These are phyloP conservation scores for Pseudoperonospora humuli DNA, from an alignment of 352 stramenopile species.

Conservation along the genomic window DNA sequence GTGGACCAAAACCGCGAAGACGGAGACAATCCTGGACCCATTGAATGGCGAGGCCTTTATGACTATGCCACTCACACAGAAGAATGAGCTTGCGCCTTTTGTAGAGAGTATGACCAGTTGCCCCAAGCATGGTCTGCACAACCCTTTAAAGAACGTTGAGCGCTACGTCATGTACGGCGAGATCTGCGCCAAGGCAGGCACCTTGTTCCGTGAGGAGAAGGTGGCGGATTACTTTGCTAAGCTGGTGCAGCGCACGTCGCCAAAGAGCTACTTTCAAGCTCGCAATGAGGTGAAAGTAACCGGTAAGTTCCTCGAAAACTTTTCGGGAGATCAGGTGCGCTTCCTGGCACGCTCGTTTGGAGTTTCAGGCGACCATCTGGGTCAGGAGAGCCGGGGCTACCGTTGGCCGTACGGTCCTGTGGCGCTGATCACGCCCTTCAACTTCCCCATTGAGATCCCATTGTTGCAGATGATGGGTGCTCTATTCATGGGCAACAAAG, in stretches of 20 bases:
- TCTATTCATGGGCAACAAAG: slow-evolving; percentile 99
- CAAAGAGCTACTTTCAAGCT: slow-evolving; percentile 96
- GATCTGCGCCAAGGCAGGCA: slow-evolving; percentile 74
- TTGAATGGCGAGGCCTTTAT: slow-evolving; percentile 93
- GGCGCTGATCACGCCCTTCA: slow-evolving; percentile 96
- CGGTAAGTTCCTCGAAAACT: slow-evolving; percentile 97
- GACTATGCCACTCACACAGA: slow-evolving; percentile 89
- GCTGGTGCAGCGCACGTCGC: slow-evolving; percentile 94
- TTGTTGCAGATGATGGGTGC: slow-evolving; percentile 98
- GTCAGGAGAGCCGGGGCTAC: slow-evolving; percentile 92
- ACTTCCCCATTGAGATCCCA: slow-evolving; percentile 98
- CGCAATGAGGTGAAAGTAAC: slow-evolving; percentile 89
- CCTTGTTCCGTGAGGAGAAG: slow-evolving; percentile 78
- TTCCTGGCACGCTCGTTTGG: slow-evolving; percentile 94
- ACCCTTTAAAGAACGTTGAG: slow-evolving; percentile 96
- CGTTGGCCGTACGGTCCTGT: slow-evolving; percentile 95
- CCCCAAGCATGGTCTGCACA: slow-evolving; percentile 97
- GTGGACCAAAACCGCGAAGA: slow-evolving; percentile 71
- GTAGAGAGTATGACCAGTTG: slow-evolving; percentile 88
- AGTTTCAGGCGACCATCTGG: slow-evolving; percentile 94
- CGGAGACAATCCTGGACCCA: slow-evolving; percentile 88
- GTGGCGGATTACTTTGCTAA: slow-evolving; percentile 94
- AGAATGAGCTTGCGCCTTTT: slow-evolving; percentile 87
- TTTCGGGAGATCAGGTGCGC: slow-evolving; percentile 93
- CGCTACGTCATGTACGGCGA: slow-evolving; percentile 87